A percentile compares a stretch with the other conserved stretches of the same genome.
Conservation (phyloP, 495 filamentous ascomycete species). For the Thermothielavioides terrestris region DNA sequence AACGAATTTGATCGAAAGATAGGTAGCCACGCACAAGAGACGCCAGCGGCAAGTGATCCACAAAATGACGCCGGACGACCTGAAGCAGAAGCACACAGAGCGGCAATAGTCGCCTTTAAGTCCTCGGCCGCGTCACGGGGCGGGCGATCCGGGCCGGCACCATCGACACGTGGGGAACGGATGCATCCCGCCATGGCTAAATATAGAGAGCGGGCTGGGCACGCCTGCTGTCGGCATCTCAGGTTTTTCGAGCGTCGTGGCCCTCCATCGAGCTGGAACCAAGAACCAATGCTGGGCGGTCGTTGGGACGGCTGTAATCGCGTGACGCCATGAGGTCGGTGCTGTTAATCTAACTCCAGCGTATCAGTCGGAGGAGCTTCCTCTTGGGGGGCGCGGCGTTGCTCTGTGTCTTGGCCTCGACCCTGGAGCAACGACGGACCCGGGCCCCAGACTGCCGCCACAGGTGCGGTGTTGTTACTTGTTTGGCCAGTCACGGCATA, state of each 20-base stretch:
- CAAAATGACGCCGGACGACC: constrained; percentile 5
- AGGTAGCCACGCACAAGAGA: too few relatives aligned
- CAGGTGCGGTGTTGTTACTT: background rate
- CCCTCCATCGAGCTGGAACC: constrained; percentile 5
- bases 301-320: constrained; percentile 19
- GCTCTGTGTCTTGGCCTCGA: too few relatives aligned
- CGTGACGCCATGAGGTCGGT: constrained; percentile 19
- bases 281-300: constrained; percentile 11
- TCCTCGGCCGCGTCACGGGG: background rate
- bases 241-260: background rate
- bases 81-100: background rate
- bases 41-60: too few relatives aligned
- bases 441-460: too few relatives aligned
- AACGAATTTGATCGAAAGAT: too few relatives aligned
- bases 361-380: constrained; percentile 15
- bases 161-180: constrained; percentile 9
- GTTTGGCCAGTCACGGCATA: constrained; percentile 3
- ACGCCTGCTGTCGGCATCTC: constrained; percentile 13
- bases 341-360: constrained; percentile 18
- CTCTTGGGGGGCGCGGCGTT: constrained; percentile 5
- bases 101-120: constrained; percentile 7
- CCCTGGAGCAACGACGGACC: too few relatives aligned
- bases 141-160: constrained; percentile 1
- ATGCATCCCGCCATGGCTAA: constrained; percentile 19
- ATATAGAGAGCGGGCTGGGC: constrained; percentile 21